phyloP scores from a whole-genome alignment of 345 rosid species.

The Bruguiera sexangula region DNA sequence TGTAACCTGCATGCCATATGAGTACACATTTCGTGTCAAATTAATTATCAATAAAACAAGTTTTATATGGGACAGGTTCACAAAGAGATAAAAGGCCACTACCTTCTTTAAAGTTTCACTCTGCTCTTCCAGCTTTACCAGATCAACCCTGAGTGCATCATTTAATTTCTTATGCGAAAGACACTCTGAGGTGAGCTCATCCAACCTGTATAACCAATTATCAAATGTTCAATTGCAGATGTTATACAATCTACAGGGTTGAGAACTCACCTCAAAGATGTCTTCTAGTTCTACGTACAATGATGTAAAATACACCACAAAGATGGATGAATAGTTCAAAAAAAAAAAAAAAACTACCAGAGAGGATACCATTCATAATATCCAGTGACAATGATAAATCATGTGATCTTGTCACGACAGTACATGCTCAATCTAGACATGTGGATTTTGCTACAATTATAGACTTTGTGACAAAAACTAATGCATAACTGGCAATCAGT shows the following conservation, averaged over 20 bases:
- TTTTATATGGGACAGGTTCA: background rate
- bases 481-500: too few relatives aligned
- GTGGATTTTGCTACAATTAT: too few relatives aligned
- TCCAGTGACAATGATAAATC: too few relatives aligned
- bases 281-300: background rate
- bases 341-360: background rate
- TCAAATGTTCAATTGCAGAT: conserved; percentile 11
- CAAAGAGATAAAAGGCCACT: conserved; percentile 10
- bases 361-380: background rate
- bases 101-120: conserved; percentile 60
- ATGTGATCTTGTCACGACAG: too few relatives aligned
- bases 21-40: background rate
- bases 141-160: conserved; percentile 53
- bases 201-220: conserved; percentile 48
- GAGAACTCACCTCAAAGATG: background rate
- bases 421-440: too few relatives aligned
- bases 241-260: too few relatives aligned
- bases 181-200: conserved; percentile 57
- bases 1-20: background rate
- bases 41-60: too few relatives aligned
- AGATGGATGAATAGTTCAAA: background rate
- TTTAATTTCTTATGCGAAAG: conserved; percentile 56
- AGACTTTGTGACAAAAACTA: too few relatives aligned
- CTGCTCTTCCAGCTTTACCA: conserved; percentile 57
- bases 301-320: background rate